Percentiles rank a stretch among this genome's conserved stretches.
Evolutionary conservation across 192 early-diverging fungal species (phyloP).

Genomic region (Backusella macrospora): DNA sequence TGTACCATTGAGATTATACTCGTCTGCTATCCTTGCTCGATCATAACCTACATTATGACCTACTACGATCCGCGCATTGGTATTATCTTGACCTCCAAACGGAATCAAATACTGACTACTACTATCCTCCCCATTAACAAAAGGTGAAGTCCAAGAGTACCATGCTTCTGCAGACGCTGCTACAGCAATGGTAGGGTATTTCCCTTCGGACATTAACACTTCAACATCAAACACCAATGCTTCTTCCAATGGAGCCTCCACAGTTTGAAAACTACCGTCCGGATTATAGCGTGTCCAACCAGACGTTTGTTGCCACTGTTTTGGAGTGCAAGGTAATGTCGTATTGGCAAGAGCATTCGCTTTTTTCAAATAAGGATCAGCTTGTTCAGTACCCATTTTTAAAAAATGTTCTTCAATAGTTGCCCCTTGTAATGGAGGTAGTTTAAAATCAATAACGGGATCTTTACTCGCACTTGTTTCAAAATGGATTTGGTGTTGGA

Average conservation of each 20-base stretch:
- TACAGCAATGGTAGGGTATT: conserved; percentile 79
- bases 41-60: conserved; percentile 96
- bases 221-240: conserved; percentile 89
- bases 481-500: conserved; percentile 6
- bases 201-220: conserved; percentile 66
- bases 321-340: conserved; percentile 48
- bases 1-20: conserved; percentile 68
- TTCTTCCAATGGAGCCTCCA: conserved; percentile 61
- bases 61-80: conserved; percentile 61
- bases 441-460: conserved; percentile 29
- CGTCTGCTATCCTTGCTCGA: conserved; percentile 84
- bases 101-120: conserved; percentile 65
- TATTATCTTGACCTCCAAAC: conserved; percentile 45
- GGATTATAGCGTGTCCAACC: conserved; percentile 88
- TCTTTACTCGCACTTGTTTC: neutral
- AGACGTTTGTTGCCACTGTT: conserved; percentile 53
- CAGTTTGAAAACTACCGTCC: conserved; percentile 32
- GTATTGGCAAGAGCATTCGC: conserved; percentile 50
- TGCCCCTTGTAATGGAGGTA: conserved; percentile 43
- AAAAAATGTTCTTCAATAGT: conserved; percentile 79
- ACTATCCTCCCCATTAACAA: conserved; percentile 53
- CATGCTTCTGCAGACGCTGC: conserved; percentile 75
- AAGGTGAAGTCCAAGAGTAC: conserved; percentile 95
- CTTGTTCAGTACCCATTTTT: conserved; percentile 67
- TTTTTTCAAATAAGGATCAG: conserved; percentile 58